phyloP scores from a whole-genome alignment of 2,329 filamentous ascomycete genomes.

The Penicillium sp. region DNA sequence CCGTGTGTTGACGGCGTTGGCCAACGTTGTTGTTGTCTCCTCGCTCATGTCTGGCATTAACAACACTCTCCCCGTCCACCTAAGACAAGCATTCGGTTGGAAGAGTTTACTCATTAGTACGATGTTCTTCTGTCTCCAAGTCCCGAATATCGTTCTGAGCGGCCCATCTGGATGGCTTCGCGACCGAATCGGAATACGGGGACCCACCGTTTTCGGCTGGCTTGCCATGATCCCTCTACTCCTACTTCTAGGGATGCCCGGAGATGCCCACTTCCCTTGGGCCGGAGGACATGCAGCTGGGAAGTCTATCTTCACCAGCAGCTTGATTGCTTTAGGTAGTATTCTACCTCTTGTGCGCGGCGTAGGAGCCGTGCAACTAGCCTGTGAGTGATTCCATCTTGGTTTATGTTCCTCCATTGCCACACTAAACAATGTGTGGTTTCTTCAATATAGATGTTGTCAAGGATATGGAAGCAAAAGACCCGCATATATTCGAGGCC shows the following conservation, averaged over 20 bases:
- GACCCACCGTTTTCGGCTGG: conserved; percentile 21
- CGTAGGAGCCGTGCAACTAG: conserved; percentile 25
- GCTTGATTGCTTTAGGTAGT: conserved; percentile 18
- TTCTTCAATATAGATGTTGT: conserved; percentile 12
- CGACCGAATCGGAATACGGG: conserved; percentile 21
- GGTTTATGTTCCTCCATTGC: background rate
- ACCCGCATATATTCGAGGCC: conserved; percentile 24
- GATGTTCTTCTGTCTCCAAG: conserved; percentile 56
- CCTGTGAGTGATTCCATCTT: conserved; percentile 16
- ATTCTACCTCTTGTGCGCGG: conserved; percentile 21
- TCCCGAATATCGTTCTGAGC: conserved; percentile 56
- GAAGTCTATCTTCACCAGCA: conserved; percentile 18
- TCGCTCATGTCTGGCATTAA: conserved; percentile 54
- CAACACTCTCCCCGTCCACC: conserved; percentile 55
- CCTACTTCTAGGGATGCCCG: conserved; percentile 25
- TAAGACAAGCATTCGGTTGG: conserved; percentile 54
- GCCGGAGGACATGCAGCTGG: conserved; percentile 17
- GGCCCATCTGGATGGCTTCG: conserved; percentile 55
- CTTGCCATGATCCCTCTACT: conserved; percentile 16
- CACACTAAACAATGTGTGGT: background rate
- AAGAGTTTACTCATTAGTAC: conserved; percentile 54
- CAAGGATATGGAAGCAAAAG: conserved; percentile 16
- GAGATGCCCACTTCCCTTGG: conserved; percentile 24
- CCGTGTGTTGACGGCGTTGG: conserved; percentile 41
- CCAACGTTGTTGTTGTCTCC: conserved; percentile 45